These are phyloP conservation scores for Vanderwaltozyma polyspora DNA, from an alignment of 805 yeast species.

Conservation along the genomic window DNA sequence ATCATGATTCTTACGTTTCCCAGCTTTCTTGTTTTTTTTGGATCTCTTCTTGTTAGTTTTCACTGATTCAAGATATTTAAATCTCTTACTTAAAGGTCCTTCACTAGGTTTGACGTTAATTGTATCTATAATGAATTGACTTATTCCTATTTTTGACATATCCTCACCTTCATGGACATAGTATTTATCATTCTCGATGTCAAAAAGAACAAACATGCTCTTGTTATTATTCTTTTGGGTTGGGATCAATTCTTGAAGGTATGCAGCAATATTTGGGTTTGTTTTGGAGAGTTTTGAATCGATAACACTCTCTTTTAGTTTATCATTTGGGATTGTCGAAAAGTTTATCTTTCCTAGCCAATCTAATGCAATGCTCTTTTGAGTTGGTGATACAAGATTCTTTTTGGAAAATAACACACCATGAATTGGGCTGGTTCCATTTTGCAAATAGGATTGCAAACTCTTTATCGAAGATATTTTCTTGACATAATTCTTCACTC, in stretches of 20 bases:
- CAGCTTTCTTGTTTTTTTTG: constrained; percentile 4
- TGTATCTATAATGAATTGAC: constrained; percentile 13
- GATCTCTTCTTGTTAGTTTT: constrained; percentile 9
- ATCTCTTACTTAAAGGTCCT: constrained; percentile 25
- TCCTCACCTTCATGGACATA: constrained; percentile 11
- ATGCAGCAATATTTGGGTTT: constrained; percentile 16
- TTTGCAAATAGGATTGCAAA: constrained; percentile 9
- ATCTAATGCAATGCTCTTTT: constrained; percentile 61
- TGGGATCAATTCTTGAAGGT: constrained; percentile 8
- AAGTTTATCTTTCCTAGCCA: constrained; percentile 40
- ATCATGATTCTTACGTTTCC: constrained; percentile 5
- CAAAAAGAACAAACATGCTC: constrained; percentile 16
- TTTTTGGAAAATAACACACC: constrained; percentile 45
- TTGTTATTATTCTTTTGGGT: constrained; percentile 9
- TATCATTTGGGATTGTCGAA: constrained; percentile 31
- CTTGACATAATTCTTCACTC: constrained; percentile 57
- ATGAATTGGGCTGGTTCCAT: constrained; percentile 12
- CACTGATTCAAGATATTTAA: constrained; percentile 8
- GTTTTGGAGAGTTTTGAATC: constrained; percentile 5
- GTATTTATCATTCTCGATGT: constrained; percentile 10
- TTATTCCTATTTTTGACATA: constrained; percentile 16
- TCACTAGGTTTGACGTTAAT: constrained; percentile 18
- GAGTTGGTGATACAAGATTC: constrained; percentile 39
- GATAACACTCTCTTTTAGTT: constrained; percentile 12
- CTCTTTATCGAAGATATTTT: constrained; percentile 31